Evolutionary conservation across 208 protist species (phyloP).

Genomic region (Trypanosoma avium): DNA sequence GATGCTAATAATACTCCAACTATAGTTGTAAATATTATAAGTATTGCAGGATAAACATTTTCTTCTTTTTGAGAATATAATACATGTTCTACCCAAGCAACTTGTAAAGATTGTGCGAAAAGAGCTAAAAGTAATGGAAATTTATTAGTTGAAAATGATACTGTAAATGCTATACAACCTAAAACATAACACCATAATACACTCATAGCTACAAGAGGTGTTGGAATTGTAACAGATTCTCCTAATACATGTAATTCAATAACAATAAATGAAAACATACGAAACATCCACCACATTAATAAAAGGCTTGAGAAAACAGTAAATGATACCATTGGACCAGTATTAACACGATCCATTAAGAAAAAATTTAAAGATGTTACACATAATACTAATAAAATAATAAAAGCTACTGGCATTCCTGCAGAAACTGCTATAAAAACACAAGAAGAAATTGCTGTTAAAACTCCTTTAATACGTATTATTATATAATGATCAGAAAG

Average conservation of each 20-base stretch:
- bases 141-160: slow-evolving; percentile 68
- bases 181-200: slow-evolving; percentile 84
- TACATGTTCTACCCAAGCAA: slow-evolving; percentile 82
- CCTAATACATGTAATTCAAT: slow-evolving; percentile 81
- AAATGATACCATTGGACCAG: slow-evolving; percentile 69
- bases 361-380: slow-evolving; percentile 72
- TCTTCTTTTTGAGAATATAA: slow-evolving; percentile 86
- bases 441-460: slow-evolving; percentile 37
- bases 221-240: slow-evolving; percentile 62
- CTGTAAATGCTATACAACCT: slow-evolving; percentile 71
- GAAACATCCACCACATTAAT: slow-evolving; percentile 89
- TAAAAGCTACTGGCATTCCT: slow-evolving; percentile 56
- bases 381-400: slow-evolving; percentile 49
- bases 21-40: slow-evolving; percentile 64
- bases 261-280: slow-evolving; percentile 86
- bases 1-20: slow-evolving; percentile 56
- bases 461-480: slow-evolving; percentile 33
- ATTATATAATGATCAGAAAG: slow-evolving; percentile 13
- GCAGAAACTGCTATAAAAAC: slow-evolving; percentile 45
- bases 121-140: slow-evolving; percentile 44
- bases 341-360: slow-evolving; percentile 69
- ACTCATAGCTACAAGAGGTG: slow-evolving; percentile 51
- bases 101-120: slow-evolving; percentile 65
- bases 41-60: slow-evolving; percentile 67
- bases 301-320: slow-evolving; percentile 74